Evolutionary conservation across 2,329 filamentous ascomycete genomes (phyloP).

Genomic region (Bimuria novae-zelandiae): DNA sequence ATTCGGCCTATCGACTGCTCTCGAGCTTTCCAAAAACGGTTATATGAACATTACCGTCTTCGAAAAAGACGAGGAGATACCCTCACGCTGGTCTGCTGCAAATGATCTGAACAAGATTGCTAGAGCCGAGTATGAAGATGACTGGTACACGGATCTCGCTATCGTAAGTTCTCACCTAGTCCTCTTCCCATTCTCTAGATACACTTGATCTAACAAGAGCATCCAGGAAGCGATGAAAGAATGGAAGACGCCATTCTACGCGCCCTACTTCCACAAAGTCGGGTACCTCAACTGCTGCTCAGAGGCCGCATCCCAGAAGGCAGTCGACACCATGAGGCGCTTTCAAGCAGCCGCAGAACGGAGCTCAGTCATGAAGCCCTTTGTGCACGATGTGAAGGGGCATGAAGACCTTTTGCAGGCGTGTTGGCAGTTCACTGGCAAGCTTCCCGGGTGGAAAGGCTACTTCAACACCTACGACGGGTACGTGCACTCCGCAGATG

Average conservation of each 20-base stretch:
- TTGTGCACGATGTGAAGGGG: constrained; percentile 47
- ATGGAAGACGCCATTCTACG: constrained; percentile 60
- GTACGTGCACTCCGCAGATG: constrained; percentile 61
- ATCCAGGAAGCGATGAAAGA: constrained; percentile 55
- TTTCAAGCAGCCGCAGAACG: constrained; percentile 48
- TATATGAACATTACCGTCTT: constrained; percentile 38
- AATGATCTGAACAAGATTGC: constrained; percentile 68
- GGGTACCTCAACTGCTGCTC: constrained; percentile 59
- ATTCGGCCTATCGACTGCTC: constrained; percentile 38
- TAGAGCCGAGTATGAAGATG: constrained; percentile 62
- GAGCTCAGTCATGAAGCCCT: constrained; percentile 48
- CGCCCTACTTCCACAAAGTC: constrained; percentile 58
- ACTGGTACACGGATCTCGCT: constrained; percentile 60
- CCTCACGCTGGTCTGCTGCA: constrained; percentile 58
- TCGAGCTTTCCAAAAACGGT: constrained; percentile 35
- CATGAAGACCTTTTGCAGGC: constrained; percentile 49
- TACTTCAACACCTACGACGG: constrained; percentile 64
- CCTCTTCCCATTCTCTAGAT: not conserved
- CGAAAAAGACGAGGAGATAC: constrained; percentile 46
- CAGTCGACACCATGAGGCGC: constrained; percentile 52
- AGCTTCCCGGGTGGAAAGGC: constrained; percentile 59
- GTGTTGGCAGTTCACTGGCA: constrained; percentile 55
- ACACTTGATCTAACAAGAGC: constrained; percentile 1
- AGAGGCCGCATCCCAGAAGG: constrained; percentile 54
- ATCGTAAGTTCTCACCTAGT: constrained; percentile 45